Evolutionary conservation across 257 asterid species (phyloP), one percentile per base, ranked within the genome.

Genomic region (Datura wrightii): DNA sequence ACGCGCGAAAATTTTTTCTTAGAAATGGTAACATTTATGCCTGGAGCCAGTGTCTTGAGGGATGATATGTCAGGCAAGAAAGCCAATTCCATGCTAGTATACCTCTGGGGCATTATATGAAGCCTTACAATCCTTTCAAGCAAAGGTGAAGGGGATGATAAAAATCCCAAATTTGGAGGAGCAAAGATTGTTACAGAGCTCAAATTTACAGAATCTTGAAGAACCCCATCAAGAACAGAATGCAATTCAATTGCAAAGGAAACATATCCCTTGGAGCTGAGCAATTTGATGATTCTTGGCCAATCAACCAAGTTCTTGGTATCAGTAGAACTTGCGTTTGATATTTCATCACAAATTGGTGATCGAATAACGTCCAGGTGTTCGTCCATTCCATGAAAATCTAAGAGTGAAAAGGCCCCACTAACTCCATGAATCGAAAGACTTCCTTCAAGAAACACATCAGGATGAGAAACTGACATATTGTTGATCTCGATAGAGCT

Each of bases 161-260:
- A 65, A 52, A 90, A 92, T 15, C 87, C 92, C 2, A 93, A 88
- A 87, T 89, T 84, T 0, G 92, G 93, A 4, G 97, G 97, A 13
- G 91, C 93, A 59, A 94, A 92, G 79, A 94, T 67, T 37, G 98
- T 91, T 24, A 86, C 90, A 7, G 89, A 82, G 9, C 83, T 84
- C 82, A 92, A 79, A 84, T 92, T 85, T 5, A 79, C 16, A 69
- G 79, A 87, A 79, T 92, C 92, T 58, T 53, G 85, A 58, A 90
- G 31, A 72, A 94, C 72, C 70, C 87, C 91, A 65, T 92, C 93
- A 80, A 92, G 84, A 87, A 89, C 91, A 16, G 93, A 87, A 34
- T 92, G 89, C 86, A 94, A 79, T 59, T 92, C 98, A 82, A 90
- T 88, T 1, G 97, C 94, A 46, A 94, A 93, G 1, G 93, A 90